phyloP scores from a whole-genome alignment of 345 rosid species.

The Citrus sp. region DNA sequence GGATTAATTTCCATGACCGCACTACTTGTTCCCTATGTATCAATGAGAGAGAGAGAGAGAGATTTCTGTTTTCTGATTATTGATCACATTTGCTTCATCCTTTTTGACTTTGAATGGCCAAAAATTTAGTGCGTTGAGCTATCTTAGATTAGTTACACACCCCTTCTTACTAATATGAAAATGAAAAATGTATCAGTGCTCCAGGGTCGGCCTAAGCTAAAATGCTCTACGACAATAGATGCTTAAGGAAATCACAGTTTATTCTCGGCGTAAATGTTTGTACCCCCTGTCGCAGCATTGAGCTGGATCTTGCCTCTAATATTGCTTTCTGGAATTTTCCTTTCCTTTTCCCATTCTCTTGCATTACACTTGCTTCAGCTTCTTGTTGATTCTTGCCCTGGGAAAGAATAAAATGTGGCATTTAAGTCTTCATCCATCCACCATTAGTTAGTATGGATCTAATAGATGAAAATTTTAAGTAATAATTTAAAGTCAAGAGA shows the following conservation, averaged over 20 bases:
- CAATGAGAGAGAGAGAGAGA: not conserved
- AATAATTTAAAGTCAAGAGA: too few relatives aligned
- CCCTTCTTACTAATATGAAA: not conserved
- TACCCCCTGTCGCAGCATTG: not conserved
- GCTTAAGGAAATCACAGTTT: too few relatives aligned
- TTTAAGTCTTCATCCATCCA: too few relatives aligned
- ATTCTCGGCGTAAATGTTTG: not conserved
- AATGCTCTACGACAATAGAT: too few relatives aligned
- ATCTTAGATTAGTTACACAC: too few relatives aligned
- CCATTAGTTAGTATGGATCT: too few relatives aligned
- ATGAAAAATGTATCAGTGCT: not conserved
- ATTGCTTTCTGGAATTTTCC: not conserved
- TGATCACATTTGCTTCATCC: not conserved
- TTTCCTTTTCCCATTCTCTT: not conserved
- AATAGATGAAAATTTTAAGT: too few relatives aligned
- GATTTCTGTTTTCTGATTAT: not conserved
- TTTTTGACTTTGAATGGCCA: too few relatives aligned
- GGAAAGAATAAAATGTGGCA: too few relatives aligned
- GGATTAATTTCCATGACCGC: not conserved
- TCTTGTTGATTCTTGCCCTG: not conserved
- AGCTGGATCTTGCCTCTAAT: too few relatives aligned
- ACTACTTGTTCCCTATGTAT: not conserved
- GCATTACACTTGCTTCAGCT: not conserved
- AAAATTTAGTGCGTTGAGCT: not conserved
- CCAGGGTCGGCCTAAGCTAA: not conserved